A percentile compares a stretch with the other conserved stretches of the same genome.
These are phyloP conservation scores for Leccinum angustisporum DNA, from an alignment of 1,284 basidiomycete genomes.

Conservation along the genomic window DNA sequence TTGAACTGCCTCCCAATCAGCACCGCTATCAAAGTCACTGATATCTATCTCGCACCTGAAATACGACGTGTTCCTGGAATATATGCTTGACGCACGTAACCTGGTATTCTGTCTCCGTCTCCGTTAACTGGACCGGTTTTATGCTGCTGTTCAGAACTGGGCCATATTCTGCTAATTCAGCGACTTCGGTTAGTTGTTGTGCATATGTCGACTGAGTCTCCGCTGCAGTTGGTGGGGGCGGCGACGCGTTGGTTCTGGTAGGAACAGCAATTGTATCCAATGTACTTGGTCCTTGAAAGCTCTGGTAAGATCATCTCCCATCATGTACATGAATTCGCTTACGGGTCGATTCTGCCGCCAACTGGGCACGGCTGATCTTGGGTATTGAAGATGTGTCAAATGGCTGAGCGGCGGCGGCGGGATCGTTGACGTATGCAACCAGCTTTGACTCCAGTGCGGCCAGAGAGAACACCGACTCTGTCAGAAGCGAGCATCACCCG, in stretches of 20 bases:
- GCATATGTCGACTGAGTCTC: slow-evolving; percentile 87
- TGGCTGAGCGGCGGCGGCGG: slow-evolving; percentile 61
- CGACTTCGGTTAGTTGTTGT: slow-evolving; percentile 82
- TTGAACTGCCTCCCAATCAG: slow-evolving; percentile 70
- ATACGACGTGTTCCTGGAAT: slow-evolving; percentile 93
- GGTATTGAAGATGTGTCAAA: slow-evolving; percentile 85
- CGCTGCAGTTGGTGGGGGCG: slow-evolving; percentile 71
- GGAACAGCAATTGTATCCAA: slow-evolving; percentile 78
- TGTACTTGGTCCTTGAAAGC: slow-evolving; percentile 67
- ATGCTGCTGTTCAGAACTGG: slow-evolving; percentile 84
- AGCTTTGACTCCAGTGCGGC: slow-evolving; percentile 85
- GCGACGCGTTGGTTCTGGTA: slow-evolving; percentile 58
- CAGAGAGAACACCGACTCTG: slow-evolving; percentile 91
- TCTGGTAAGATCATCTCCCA: slow-evolving; percentile 2
- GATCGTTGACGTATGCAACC: slow-evolving; percentile 86
- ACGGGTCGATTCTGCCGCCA: slow-evolving; percentile 84
- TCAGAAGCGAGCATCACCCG: slow-evolving; percentile 4
- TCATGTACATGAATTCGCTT: slow-evolving; percentile 36
- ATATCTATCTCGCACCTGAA: slow-evolving; percentile 62
- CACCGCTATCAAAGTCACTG: not conserved
- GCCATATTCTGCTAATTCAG: slow-evolving; percentile 87
- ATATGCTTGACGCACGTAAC: slow-evolving; percentile 97
- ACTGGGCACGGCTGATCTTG: slow-evolving; percentile 88
- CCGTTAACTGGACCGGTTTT: slow-evolving; percentile 82
- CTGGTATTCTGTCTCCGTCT: slow-evolving; percentile 98